Base-by-base conservation (phyloP, 805 yeast genomes). In the Tetrapisispora phaffii region DNA sequence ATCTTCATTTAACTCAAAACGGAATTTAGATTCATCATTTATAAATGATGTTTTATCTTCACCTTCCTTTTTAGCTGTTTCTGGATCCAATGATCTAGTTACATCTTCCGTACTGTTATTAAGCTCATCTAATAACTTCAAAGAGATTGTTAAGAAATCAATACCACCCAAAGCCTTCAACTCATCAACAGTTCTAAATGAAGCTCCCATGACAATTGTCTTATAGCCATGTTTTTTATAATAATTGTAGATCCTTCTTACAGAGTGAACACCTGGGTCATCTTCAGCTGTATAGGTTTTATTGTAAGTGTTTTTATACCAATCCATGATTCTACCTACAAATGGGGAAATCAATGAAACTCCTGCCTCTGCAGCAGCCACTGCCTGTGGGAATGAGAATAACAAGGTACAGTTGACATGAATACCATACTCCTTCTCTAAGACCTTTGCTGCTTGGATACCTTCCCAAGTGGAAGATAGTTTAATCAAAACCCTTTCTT, bases 141-240 rank as follows among this genome's bases (percentile, higher is more conserved):
- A 97, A 59, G 97, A 76, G 59, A 90, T 86, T 64, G 98, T 90
- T 71, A 90, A 76, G 79, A 72, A 90, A 70, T 90, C 98, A 66
- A 85, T 81, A 67, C 98, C 98, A 50, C 97, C 96, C 57, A 90
- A 76, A 57, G 93, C 95, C 69, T 81, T 82, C 71, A 90, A 85
- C 75, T 90, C 97, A 56, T 89, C 95, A 49, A 74, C 70, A 75
- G 87, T 90, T 79, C 98, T 89, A 86, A 90, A 90, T 47, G 97
- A 89, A 49, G 98, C 97, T 70, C 97, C 98, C 98, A 90, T 90
- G 63, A 90, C 97, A 65, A 90, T 88, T 69, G 98, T 90, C 61
- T 90, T 77, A 80, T 90, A 90, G 57, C 82, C 90, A 69, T 70
- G 85, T 75, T 89, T 89, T 81, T 90, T 90, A 83, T 90, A 90